Base-by-base conservation (phyloP, 352 stramenopile species). In the Discostella stelligera region DNA sequence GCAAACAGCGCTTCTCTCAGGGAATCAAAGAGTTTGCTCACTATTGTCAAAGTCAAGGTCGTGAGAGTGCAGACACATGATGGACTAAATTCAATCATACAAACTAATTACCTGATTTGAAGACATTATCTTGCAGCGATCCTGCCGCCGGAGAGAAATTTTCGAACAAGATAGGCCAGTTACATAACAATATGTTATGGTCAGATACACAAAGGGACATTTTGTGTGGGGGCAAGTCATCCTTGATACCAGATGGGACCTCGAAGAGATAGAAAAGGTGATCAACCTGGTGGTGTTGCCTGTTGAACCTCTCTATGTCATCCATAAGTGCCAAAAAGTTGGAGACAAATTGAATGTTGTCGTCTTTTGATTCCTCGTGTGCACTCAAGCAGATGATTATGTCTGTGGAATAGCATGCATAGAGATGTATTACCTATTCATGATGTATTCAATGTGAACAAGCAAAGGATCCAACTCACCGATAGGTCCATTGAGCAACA, bases 291-390 rank as follows among this genome's bases (percentile, higher is more conserved):
- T 80, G 48, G 14, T 69, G 8, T 27, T 58, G 21, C 23, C 11
- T 52, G 21, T 83, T 82, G 8, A 86, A 54, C 10, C 77, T 50
- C 72, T 85, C 84, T 10, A 91, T 65, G 72, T 86, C 66, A 20
- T 87, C 79, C 37, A 89, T 75, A 20, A 82, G 73, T 18, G 74
- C 70, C 71, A 90, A 90, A 14, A 79, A 64, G 56, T 89, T 71
- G 68, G 27, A 10, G 16, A 62, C 27, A 64, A 46, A 71, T 52
- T 62, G 32, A 10, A 46, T 16, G 52, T 60, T 59, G 58, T 72
- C 65, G 27, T 56, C 41, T 49, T 39, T 48, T 13, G 49, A 64
- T 63, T 64, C 54, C 18, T 44, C 41, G n/a, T 20, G 67, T 46
- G 60, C 56, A 63, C 18, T 68, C 39, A 20, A 21, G 50, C 66